Evolutionary conservation across 2,329 filamentous ascomycete genomes (phyloP), one percentile per base, ranked within the genome.

Genomic region (Scleromitrula shiraiana): DNA sequence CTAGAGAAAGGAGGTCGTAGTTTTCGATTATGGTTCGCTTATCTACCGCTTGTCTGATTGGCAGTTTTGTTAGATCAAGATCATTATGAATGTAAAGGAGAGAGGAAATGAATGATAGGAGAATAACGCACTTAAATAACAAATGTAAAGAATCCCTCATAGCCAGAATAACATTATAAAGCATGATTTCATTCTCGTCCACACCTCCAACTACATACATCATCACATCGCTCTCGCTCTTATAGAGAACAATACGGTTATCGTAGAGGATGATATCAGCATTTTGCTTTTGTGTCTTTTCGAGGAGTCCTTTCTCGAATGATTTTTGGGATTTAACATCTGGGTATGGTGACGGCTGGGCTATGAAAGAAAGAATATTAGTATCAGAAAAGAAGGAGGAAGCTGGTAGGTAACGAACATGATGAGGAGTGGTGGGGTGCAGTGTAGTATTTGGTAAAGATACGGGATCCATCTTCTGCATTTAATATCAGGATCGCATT

Each of bases 21-120:
- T 97, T 97, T 71, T 98, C 93, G 63, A 97, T 84, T 57, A 97
- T 89, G 50, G 93, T 97, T 58, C 93, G 84, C 77, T 96, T 96
- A 73, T 98, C 93, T 42, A 94, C 90, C 27, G 88, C 88, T 77
- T 94, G 91, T 69, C 88, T 95, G 57, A 35, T 39, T 3, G 4
- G 17, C 29, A 32, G 3, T 23, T 9, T 23, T 39, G 2, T 52
- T 32, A 41, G 22, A 15, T 20, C 5, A 7, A 14, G 8, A 9
- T 17, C 2, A 22, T 40, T 10, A 6, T 12, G 19, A 4, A 2
- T 15, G 7, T 7, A 6, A 23, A 23, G 15, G 17, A 19, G 29
- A 36, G 26, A 41, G 27, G 15, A 33, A 8, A 14, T 20, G 10
- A 24, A 22, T 14, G 37, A 46, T 24, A 32, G 5, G 12, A 14